Evolutionary conservation across 2,329 filamentous ascomycete species (phyloP), one percentile per base, ranked within the genome.

Genomic region (Colletotrichum endophyticum): DNA sequence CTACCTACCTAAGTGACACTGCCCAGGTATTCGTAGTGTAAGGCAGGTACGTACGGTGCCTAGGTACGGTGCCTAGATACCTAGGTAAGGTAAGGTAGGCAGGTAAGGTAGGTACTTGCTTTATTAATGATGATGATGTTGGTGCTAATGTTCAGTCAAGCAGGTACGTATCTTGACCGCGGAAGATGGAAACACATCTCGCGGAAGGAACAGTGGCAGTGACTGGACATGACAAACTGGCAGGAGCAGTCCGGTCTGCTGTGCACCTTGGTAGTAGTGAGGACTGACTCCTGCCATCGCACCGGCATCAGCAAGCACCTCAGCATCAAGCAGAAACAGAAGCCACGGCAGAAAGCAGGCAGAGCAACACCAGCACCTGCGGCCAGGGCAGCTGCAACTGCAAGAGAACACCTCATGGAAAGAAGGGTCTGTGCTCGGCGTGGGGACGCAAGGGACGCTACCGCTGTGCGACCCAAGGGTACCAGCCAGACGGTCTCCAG

Each of bases 351-450:
- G 28, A n/a, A 68, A 49, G 44, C 44, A 49, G 44, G n/a, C 44
- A 49, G 44, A 49, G 44, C 19, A 49, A 49, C 39, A 49, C 6
- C 34, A 34, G 39, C 39, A 39, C 36, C 39, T 49, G 39, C 39
- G 39, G 19, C 44, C 44, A 22, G 44, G 44, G 44, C 44, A 49
- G 44, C 44, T 49, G 44, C 44, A 49, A 49, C 44, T 49, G 44
- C 44, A 27, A 34, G 22, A 53, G n/a, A 59, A 28, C 27, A 39
- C 30, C n/a, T 34, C 25, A 66, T 22, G 30, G 34, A 25, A 67
- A 70, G 22, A 56, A 78, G 76, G 77, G 79, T 78, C 80, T 79
- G 79, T 81, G 80, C 79, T 28, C 57, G 22, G 61, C 76, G 79
- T 80, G 79, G 80, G 64, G 78, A 78, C 75, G 63, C 69, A 61